phyloP scores from a whole-genome alignment of 2,329 filamentous ascomycete species.

The Tympanopsis confertula region DNA sequence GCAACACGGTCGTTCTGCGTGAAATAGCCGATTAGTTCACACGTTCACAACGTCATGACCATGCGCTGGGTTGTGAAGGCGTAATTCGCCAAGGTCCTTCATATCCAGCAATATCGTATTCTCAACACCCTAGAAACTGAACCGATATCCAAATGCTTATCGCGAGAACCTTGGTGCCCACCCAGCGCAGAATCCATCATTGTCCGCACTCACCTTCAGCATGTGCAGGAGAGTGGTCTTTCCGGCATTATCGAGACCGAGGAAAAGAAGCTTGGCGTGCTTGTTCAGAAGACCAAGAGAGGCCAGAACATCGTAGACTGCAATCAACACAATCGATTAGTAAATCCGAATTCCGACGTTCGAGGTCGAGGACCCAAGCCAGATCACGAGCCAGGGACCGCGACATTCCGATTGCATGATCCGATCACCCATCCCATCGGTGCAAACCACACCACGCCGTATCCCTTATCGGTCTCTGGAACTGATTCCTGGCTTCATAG shows the following conservation, averaged over 20 bases:
- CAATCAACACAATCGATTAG: slow-evolving; percentile 7
- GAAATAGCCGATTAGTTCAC: neutral
- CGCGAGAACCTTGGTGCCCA: no score
- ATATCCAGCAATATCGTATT: no score
- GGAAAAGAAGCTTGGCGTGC: slow-evolving; percentile 87
- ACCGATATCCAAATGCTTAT: no score
- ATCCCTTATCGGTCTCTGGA: no score
- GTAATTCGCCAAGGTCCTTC: no score
- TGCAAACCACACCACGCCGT: no score
- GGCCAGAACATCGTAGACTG: slow-evolving; percentile 83
- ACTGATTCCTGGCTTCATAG: neutral
- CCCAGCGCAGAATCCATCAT: no score
- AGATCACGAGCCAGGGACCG: neutral
- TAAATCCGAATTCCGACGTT: no score
- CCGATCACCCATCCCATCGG: no score
- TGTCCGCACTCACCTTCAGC: slow-evolving; percentile 61
- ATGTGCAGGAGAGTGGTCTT: slow-evolving; percentile 92
- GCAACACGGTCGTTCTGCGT: slow-evolving; percentile 79
- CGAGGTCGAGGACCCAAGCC: neutral
- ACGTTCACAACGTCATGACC: slow-evolving; percentile 4
- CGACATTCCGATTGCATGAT: no score
- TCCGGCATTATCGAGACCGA: slow-evolving; percentile 86
- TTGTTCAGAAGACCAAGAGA: slow-evolving; percentile 85
- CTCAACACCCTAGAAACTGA: no score
- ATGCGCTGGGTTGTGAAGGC: no score